Conservation (phyloP, 2,329 filamentous ascomycete genomes). For the Pseudogymnoascus sp. region DNA sequence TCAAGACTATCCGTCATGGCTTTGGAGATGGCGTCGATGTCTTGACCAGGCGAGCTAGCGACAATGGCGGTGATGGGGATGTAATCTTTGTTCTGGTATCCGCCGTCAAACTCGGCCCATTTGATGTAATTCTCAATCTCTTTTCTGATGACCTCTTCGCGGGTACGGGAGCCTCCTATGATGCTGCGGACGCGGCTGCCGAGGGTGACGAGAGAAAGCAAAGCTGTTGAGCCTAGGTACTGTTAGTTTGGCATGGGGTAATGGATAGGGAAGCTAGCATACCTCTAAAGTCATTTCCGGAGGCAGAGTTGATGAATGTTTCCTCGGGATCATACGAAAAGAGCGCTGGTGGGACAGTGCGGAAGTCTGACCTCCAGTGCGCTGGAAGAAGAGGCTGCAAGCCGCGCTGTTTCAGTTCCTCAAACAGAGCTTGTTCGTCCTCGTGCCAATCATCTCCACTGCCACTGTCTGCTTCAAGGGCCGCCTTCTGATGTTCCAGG, state of each 20-base stretch:
- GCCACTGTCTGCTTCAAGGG: slow-evolving; percentile 20
- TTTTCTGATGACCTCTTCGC: slow-evolving; percentile 24
- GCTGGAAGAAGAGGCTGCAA: slow-evolving; percentile 26
- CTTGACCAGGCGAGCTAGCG: slow-evolving; percentile 17
- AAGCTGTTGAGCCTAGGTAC: slow-evolving; percentile 21
- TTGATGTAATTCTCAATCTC: slow-evolving; percentile 28
- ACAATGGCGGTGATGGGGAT: slow-evolving; percentile 25
- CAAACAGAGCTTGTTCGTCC: slow-evolving; percentile 25
- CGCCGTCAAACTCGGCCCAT: slow-evolving; percentile 30
- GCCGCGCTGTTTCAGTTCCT: slow-evolving; percentile 26
- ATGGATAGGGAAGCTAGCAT: slow-evolving; percentile 9
- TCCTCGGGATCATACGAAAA: slow-evolving; percentile 22
- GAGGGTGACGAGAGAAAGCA: slow-evolving; percentile 24
- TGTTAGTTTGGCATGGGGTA: slow-evolving; percentile 12
- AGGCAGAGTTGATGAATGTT: slow-evolving; percentile 25
- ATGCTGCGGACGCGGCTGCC: slow-evolving; percentile 24
- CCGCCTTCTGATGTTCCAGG: slow-evolving; percentile 24
- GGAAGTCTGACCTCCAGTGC: slow-evolving; percentile 26
- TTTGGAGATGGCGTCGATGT: slow-evolving; percentile 18
- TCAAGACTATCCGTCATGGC: slow-evolving; percentile 24
- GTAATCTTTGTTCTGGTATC: slow-evolving; percentile 23
- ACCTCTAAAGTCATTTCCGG: slow-evolving; percentile 21
- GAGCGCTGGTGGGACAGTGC: slow-evolving; percentile 24
- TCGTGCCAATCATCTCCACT: slow-evolving; percentile 23
- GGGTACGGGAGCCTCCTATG: slow-evolving; percentile 11